These are phyloP conservation scores for Penicillium brevicompactum DNA, from an alignment of 2,329 filamentous ascomycete species.

Conservation along the genomic window DNA sequence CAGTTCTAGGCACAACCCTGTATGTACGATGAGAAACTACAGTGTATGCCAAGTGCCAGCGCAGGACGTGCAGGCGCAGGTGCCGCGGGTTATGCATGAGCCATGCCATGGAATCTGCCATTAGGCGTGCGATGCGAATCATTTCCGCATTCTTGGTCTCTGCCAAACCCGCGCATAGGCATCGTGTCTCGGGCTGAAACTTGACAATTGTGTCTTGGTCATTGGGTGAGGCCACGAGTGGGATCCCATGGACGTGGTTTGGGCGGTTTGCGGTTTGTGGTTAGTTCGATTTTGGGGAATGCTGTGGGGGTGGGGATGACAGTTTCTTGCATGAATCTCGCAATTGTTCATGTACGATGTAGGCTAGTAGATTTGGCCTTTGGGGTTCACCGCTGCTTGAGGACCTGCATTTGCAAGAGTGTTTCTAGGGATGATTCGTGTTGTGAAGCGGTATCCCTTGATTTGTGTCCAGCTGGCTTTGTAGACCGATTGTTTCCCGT, in stretches of 20 bases:
- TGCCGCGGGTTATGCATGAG: slow-evolving; percentile 1
- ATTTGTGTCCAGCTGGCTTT: not conserved
- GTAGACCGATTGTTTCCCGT: slow-evolving; percentile 12
- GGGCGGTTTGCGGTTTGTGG: too few species aligned
- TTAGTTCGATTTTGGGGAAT: not conserved
- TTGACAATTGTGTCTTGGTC: not conserved
- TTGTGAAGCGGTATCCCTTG: slow-evolving; percentile 9
- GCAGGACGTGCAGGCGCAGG: not conserved
- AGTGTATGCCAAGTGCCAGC: slow-evolving; percentile 6
- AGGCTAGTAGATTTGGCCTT: not conserved
- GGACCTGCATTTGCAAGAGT: not conserved
- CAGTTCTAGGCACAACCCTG: not conserved
- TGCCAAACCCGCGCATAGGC: not conserved
- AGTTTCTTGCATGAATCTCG: not conserved
- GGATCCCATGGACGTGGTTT: too few species aligned
- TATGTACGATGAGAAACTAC: slow-evolving; percentile 3
- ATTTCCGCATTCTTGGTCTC: slow-evolving; percentile 11
- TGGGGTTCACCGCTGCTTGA: slow-evolving; percentile 7
- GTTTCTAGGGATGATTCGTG: slow-evolving; percentile 4
- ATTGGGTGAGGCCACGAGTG: not conserved
- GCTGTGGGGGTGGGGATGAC: not conserved
- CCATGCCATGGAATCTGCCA: not conserved
- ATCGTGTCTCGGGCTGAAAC: not conserved
- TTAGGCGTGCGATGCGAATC: not conserved
- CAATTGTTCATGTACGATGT: not conserved